These are phyloP conservation scores for Pythium oligandrum DNA, from an alignment of 352 stramenopile genomes.

Conservation along the genomic window DNA sequence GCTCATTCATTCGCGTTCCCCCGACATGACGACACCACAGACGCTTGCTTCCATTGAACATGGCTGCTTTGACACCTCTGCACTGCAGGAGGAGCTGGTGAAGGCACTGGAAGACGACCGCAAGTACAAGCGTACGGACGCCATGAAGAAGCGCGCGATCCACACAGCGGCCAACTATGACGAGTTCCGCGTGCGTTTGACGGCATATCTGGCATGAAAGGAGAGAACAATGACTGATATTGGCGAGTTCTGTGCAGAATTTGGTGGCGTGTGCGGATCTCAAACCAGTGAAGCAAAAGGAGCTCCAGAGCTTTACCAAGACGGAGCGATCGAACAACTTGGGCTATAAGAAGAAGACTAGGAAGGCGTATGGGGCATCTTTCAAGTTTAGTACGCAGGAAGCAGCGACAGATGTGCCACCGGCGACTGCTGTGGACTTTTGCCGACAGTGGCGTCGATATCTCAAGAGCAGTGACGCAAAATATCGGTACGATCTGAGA, in stretches of 20 bases:
- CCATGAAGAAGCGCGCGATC: constrained; percentile 86
- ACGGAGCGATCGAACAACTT: constrained; percentile 56
- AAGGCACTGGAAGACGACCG: constrained; percentile 76
- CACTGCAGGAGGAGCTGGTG: constrained; percentile 66
- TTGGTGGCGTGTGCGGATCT: constrained; percentile 79
- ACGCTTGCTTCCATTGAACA: constrained; percentile 72
- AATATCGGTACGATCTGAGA: constrained; percentile 29
- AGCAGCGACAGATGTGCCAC: constrained; percentile 23
- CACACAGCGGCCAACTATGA: constrained; percentile 81
- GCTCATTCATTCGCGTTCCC: too few species aligned
- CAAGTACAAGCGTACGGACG: constrained; percentile 80
- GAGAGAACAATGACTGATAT: not conserved
- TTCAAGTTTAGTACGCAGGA: constrained; percentile 21
- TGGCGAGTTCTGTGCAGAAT: constrained; percentile 35
- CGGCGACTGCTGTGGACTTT: constrained; percentile 52
- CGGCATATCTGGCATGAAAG: not conserved
- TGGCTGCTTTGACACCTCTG: constrained; percentile 65
- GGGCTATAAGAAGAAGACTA: constrained; percentile 40
- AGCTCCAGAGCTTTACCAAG: constrained; percentile 56
- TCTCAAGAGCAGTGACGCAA: constrained; percentile 45
- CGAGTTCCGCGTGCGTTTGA: constrained; percentile 65
- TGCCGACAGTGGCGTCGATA: constrained; percentile 67
- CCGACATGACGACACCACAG: constrained; percentile 3
- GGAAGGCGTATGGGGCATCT: constrained; percentile 23
- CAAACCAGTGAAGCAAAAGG: constrained; percentile 72